Conservation (phyloP, 1,284 basidiomycete genomes). For the Coniferiporia sulphurascens region DNA sequence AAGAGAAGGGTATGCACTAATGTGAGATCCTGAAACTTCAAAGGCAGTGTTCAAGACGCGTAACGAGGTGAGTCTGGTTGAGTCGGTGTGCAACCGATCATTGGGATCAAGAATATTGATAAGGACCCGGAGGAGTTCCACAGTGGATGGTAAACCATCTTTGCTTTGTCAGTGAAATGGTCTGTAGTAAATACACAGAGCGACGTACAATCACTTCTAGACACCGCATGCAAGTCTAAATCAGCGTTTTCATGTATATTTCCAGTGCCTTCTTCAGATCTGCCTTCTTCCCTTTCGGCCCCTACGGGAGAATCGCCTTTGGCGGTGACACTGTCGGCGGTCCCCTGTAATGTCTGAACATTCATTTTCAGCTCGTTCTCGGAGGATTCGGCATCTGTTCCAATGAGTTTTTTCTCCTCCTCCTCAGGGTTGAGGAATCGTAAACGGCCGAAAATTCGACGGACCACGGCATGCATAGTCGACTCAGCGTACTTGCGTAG, state of each 20-base stretch:
- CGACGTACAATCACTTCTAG: slow-evolving; percentile 13
- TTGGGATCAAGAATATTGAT: slow-evolving; percentile 94
- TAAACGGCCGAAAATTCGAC: slow-evolving; percentile 77
- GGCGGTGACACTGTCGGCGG: neutral
- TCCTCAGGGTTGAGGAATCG: slow-evolving; percentile 56
- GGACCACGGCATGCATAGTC: slow-evolving; percentile 87
- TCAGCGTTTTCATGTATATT: neutral
- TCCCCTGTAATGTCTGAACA: slow-evolving; percentile 29
- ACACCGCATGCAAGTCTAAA: neutral
- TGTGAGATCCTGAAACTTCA: slow-evolving; percentile 75
- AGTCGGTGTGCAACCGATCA: slow-evolving; percentile 94
- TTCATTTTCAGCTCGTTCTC: slow-evolving; percentile 61
- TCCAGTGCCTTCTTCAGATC: neutral
- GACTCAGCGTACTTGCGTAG: slow-evolving; percentile 89
- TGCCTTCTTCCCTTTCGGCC: neutral
- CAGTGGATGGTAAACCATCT: slow-evolving; percentile 90
- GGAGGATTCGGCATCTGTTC: slow-evolving; percentile 41
- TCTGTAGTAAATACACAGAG: slow-evolving; percentile 5
- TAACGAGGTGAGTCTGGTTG: slow-evolving; percentile 88
- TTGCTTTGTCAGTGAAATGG: slow-evolving; percentile 18
- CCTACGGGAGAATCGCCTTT: neutral
- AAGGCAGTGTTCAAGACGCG: slow-evolving; percentile 87
- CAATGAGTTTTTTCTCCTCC: slow-evolving; percentile 62
- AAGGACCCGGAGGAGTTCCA: slow-evolving; percentile 91
- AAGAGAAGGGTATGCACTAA: slow-evolving; percentile 74